Conservation (phyloP, 306 rosid species). For the Trifolium fragiferum region DNA sequence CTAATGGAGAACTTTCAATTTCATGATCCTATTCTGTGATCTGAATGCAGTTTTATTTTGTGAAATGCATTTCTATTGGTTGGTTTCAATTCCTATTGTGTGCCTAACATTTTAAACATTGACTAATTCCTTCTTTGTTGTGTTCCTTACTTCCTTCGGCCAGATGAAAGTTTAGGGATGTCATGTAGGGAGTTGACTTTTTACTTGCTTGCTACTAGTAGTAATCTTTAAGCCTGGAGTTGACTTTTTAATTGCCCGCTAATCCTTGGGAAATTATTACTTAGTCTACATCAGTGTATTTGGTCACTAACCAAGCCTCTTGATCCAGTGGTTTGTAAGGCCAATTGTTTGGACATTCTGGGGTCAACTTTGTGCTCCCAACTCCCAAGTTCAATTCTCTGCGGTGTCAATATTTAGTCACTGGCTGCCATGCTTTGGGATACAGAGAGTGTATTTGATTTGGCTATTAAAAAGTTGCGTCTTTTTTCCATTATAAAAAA, state of each 20-base stretch:
- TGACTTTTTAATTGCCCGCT: neutral
- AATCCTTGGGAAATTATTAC: neutral
- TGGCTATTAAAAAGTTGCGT: neutral
- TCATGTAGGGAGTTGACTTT: conserved; percentile 1
- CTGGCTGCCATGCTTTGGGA: neutral
- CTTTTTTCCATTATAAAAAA: neutral
- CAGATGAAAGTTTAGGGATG: conserved; percentile 3
- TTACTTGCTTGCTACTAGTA: too few relatives aligned
- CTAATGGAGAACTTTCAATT: neutral
- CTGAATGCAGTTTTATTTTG: conserved; percentile 11
- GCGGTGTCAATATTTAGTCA: neutral
- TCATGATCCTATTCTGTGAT: conserved; percentile 20
- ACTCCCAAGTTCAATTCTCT: neutral
- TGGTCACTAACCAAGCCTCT: neutral
- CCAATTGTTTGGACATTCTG: neutral
- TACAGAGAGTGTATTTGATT: neutral
- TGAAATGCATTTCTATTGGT: neutral
- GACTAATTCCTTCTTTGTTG: neutral
- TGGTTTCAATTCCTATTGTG: neutral
- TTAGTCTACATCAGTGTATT: neutral
- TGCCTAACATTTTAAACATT: neutral
- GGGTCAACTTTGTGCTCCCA: neutral
- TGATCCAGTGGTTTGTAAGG: neutral
- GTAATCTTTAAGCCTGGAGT: neutral
- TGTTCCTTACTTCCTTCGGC: too few relatives aligned